These are phyloP conservation scores for Nephelium lappaceum DNA, from an alignment of 345 rosid genomes.

Conservation along the genomic window DNA sequence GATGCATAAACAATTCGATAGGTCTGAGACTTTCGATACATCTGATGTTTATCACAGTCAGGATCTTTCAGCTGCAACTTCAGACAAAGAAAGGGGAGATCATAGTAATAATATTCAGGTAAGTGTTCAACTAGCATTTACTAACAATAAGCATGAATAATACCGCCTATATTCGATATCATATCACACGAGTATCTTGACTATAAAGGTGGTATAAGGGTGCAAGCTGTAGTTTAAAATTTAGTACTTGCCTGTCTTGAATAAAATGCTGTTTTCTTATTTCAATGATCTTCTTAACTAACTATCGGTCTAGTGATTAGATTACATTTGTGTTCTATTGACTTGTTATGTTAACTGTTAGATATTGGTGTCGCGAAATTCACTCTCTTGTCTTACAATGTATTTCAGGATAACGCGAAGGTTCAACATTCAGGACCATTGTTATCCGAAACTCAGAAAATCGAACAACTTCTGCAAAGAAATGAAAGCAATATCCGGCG, in stretches of 20 bases:
- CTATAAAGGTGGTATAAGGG: not conserved
- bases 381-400: not conserved
- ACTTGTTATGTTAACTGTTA: not conserved
- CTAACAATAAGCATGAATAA: not conserved
- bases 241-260: not conserved
- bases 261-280: too few species aligned
- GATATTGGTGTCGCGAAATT: not conserved
- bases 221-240: too few species aligned
- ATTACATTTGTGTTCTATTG: not conserved
- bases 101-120: constrained; percentile 33
- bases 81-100: constrained; percentile 17
- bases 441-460: constrained; percentile 42
- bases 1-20: constrained; percentile 15
- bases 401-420: constrained; percentile 9
- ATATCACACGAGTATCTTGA: not conserved
- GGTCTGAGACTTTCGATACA: constrained; percentile 37
- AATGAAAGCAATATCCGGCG: constrained; percentile 58
- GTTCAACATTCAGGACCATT: constrained; percentile 51
- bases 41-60: constrained; percentile 31
- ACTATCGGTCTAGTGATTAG: not conserved
- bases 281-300: too few species aligned
- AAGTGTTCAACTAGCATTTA: constrained; percentile 17
- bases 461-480: constrained; percentile 48
- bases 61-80: constrained; percentile 12
- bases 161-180: not conserved